phyloP scores from a whole-genome alignment of 1,284 basidiomycete genomes.

The Ustilago xerochloae region DNA sequence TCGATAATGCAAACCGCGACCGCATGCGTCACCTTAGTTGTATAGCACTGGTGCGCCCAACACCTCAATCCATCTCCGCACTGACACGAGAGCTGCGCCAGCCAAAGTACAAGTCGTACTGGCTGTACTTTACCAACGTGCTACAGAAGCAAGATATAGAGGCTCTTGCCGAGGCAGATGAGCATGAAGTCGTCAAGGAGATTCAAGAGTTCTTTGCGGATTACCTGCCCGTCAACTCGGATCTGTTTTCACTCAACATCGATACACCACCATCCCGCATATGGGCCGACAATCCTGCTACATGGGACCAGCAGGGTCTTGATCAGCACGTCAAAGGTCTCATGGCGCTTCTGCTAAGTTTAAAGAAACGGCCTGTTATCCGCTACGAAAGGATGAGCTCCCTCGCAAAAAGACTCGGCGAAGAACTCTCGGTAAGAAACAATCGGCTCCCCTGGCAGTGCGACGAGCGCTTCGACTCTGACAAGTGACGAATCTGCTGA shows the following conservation, averaged over 20 bases:
- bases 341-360: constrained; percentile 85
- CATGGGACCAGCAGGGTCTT: constrained; percentile 78
- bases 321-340: constrained; percentile 84
- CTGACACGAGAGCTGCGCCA: constrained; percentile 80
- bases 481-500: too few species aligned
- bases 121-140: constrained; percentile 85
- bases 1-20: constrained; percentile 77
- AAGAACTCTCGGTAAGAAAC: constrained; percentile 80
- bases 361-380: constrained; percentile 95
- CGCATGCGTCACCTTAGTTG: constrained; percentile 95
- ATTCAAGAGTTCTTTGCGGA: constrained; percentile 71
- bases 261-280: constrained; percentile 71
- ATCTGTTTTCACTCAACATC: constrained; percentile 82
- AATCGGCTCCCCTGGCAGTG: neutral
- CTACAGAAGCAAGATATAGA: constrained; percentile 91
- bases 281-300: constrained; percentile 76
- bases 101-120: constrained; percentile 96
- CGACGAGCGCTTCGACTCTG: neutral
- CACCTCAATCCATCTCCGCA: constrained; percentile 81
- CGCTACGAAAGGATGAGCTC: constrained; percentile 93
- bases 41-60: constrained; percentile 88
- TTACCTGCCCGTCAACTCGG: constrained; percentile 73
- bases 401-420: constrained; percentile 88
- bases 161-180: constrained; percentile 90
- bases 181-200: constrained; percentile 94